phyloP scores from a whole-genome alignment of 2,329 filamentous ascomycete species.

The Ceratocystis harringtonii region DNA sequence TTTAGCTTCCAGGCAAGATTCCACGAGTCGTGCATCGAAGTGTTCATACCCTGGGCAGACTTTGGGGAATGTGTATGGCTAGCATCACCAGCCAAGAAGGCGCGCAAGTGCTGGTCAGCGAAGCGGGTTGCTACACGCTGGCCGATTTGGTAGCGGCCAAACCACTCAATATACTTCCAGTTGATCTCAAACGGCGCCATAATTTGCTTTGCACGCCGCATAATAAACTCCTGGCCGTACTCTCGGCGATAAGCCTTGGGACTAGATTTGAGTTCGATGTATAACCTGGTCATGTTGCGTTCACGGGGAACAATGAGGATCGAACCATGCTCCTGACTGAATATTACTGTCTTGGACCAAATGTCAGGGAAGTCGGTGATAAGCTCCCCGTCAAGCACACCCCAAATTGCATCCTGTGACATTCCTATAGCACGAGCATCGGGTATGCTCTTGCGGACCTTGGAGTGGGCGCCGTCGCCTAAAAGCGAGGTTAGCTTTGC shows the following conservation, averaged over 20 bases:
- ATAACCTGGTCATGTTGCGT: constrained; percentile 53
- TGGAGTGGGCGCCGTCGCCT: constrained; percentile 57
- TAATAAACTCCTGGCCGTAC: constrained; percentile 51
- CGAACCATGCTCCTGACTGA: constrained; percentile 50
- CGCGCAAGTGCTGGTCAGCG: constrained; percentile 42
- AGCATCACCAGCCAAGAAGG: constrained; percentile 57
- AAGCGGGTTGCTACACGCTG: constrained; percentile 58
- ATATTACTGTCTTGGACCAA: constrained; percentile 58
- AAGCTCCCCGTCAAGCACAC: constrained; percentile 54
- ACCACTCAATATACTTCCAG: constrained; percentile 52
- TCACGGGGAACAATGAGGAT: constrained; percentile 62
- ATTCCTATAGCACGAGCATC: constrained; percentile 39
- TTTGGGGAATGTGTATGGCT: constrained; percentile 61
- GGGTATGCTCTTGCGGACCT: constrained; percentile 50
- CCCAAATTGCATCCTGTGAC: constrained; percentile 46
- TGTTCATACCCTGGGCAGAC: constrained; percentile 55
- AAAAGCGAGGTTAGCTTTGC: background rate
- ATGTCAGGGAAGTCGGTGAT: constrained; percentile 61
- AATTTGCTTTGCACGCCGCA: constrained; percentile 47
- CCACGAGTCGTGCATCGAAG: constrained; percentile 44
- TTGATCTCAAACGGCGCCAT: constrained; percentile 42
- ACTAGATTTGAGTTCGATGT: constrained; percentile 38
- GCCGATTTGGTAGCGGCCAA: constrained; percentile 56
- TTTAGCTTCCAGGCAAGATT: constrained; percentile 43
- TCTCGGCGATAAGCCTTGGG: constrained; percentile 29